Base-by-base conservation (phyloP, 129 eudicot genomes). In the Scalesia atractyloides region DNA sequence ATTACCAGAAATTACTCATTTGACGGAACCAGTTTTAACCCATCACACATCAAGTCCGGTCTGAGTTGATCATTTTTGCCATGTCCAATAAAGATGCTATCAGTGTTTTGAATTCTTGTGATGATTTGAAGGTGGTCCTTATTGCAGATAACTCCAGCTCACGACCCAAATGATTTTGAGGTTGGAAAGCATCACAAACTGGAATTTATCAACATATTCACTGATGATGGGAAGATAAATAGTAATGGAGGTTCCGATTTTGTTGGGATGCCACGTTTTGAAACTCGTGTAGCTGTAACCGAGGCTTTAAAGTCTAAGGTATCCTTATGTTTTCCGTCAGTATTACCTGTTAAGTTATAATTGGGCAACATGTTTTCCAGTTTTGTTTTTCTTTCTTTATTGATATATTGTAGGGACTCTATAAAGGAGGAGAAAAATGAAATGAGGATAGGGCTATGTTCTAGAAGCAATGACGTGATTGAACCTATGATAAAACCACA, bases 101-200 rank as follows among this genome's bases (percentile, higher is more conserved):
- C 9, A 6, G 11, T 50, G 53, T 70, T 20, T 64, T 36, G 61
- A 60, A 37, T 76, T 9, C 7, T 48, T 16, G 12, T 34, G 22
- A 26, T 73, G n/a, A 49, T 68, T 47, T 60, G 17, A 37, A 26
- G 56, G 62, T 37, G 2, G 19, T 22, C 46, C 17, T 56, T 78
- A 24, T 56, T 78, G 80, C 82, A 94, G 98, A 94, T 94, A 75
- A 94, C 98, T 30, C 98, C 97, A 39, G 98, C 98, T 20, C 98
- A 94, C 65, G 98, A 94, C 83, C 97, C 97, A 51, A 94, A 94
- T 86, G 98, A 94, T 82, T 94, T 94, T 81, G 97, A 94, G 69
- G 97, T 94, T 75, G 96, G 98, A 67, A 90, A 79, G 84, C 91
- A 96, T 6, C 97, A 94, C 66, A 84, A 81, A 60, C 89, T 94